Evolutionary conservation across 2,329 filamentous ascomycete genomes (phyloP), one percentile per base, ranked within the genome.

Genomic region (Chaetomiaceae sp.): DNA sequence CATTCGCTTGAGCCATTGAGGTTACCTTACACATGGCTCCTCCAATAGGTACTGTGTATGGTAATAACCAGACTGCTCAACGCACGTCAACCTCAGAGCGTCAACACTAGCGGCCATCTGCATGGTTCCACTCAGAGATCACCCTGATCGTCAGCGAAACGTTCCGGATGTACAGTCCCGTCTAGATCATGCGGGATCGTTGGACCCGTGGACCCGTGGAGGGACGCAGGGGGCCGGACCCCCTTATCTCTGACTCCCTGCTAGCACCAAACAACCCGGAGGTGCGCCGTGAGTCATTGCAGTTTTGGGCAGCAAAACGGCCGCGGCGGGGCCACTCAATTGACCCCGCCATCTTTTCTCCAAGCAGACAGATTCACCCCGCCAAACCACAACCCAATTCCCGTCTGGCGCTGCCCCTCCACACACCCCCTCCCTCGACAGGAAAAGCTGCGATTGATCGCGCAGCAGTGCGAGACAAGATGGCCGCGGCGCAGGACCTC

Each of bases 401-500:
- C 17, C 15, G 41, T 41, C 24, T n/a, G n/a, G 41, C 43, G 30
- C 36, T 43, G 18, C 10, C 26, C 15, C 26, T 24, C 18, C 26
- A 24, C 33, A 34, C 33, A 38, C 42, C 40, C 38, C 42, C 24
- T 42, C 39, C 46, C 38, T 27, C 27, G 30, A 47, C 29, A 32
- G 37, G 11, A 42, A 24, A 48, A 48, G 42, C 39, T 42, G 49
- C 51, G 52, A 60, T 58, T 59, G 56, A 51, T 34, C 41, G 41
- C 47, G 34, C 42, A 45, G 26, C 46, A 46, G 39, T 22, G 29
- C 44, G 34, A 39, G 35, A 49, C 52, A 62, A 44, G 50, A 73
- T 73, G 69, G 63, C 69, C 42, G 64, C 67, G 49, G 57, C 70
- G 34, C 69, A 74, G 59, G 72, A 76, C 51, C 68, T 76, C 58